These are phyloP conservation scores for Tylopilus felleus DNA, from an alignment of 768 basidiomycete genomes.

Conservation along the genomic window DNA sequence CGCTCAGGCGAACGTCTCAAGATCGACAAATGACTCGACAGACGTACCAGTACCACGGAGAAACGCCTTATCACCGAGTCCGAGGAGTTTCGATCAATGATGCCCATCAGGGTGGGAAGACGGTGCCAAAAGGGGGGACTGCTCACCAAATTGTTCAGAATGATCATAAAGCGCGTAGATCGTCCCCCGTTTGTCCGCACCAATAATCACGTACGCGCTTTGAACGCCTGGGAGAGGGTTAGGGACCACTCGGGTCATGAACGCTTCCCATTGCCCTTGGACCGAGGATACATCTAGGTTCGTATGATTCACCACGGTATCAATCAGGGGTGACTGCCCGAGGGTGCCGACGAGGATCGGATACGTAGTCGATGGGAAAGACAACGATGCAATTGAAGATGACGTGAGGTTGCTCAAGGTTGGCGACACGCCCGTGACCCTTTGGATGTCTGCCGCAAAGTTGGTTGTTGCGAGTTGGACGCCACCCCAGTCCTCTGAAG, in stretches of 20 bases:
- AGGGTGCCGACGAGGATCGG: neutral
- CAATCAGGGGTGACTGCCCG: constrained; percentile 1
- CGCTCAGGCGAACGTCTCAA: neutral
- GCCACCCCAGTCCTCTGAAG: constrained; percentile 60
- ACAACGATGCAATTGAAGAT: constrained; percentile 21
- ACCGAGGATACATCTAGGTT: neutral
- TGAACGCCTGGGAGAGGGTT: neutral
- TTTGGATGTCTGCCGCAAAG: constrained; percentile 46
- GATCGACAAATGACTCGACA: neutral
- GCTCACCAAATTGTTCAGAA: constrained; percentile 5
- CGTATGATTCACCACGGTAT: neutral
- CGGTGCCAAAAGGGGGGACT: neutral
- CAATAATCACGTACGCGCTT: neutral
- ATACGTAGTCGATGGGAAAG: neutral
- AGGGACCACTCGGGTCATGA: constrained; percentile 1
- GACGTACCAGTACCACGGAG: constrained; percentile 1
- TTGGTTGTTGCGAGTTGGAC: constrained; percentile 54
- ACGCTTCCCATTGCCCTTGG: neutral
- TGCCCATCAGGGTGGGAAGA: neutral
- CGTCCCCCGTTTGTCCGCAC: neutral
- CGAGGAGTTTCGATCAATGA: neutral
- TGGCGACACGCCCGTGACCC: constrained; percentile 54
- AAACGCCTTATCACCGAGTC: constrained; percentile 3
- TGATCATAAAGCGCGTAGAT: constrained; percentile 3
- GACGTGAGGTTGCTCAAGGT: constrained; percentile 50